Evolutionary conservation across 2,329 filamentous ascomycete species (phyloP).

Genomic region (Colletotrichum sp.): DNA sequence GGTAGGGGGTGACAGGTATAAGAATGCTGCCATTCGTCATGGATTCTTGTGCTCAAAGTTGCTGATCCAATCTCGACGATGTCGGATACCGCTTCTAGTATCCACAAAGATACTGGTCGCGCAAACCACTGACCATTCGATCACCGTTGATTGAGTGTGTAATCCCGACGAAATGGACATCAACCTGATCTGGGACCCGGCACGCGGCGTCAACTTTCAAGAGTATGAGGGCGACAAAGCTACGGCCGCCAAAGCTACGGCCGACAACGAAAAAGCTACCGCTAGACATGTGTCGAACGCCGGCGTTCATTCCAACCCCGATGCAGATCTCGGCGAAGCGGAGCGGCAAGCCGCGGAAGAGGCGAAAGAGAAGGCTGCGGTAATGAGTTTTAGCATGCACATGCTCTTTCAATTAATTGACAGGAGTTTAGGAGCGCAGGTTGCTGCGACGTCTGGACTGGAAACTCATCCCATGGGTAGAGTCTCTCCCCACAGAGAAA

Average conservation of each 20-base stretch:
- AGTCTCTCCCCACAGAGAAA: no score
- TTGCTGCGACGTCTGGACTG: neutral
- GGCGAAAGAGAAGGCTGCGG: neutral
- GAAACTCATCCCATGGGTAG: constrained; percentile 7
- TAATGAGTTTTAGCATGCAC: neutral
- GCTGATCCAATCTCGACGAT: neutral
- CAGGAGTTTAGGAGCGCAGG: neutral
- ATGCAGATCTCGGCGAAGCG: neutral
- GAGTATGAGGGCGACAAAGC: neutral
- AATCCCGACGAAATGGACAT: neutral
- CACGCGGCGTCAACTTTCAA: neutral
- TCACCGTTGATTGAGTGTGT: neutral
- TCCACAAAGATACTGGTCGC: neutral
- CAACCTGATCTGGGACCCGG: neutral
- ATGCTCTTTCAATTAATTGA: neutral
- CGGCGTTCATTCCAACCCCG: fast-evolving
- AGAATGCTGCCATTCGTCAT: neutral
- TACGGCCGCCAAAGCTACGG: neutral
- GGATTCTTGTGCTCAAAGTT: neutral
- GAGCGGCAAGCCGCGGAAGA: neutral
- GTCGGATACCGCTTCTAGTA: neutral
- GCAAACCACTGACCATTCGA: neutral
- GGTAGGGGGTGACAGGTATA: no score
- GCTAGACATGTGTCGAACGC: neutral
- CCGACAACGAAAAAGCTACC: neutral